Base-by-base conservation (phyloP, 495 filamentous ascomycete genomes). In the Penicillium psychrofluorescens region DNA sequence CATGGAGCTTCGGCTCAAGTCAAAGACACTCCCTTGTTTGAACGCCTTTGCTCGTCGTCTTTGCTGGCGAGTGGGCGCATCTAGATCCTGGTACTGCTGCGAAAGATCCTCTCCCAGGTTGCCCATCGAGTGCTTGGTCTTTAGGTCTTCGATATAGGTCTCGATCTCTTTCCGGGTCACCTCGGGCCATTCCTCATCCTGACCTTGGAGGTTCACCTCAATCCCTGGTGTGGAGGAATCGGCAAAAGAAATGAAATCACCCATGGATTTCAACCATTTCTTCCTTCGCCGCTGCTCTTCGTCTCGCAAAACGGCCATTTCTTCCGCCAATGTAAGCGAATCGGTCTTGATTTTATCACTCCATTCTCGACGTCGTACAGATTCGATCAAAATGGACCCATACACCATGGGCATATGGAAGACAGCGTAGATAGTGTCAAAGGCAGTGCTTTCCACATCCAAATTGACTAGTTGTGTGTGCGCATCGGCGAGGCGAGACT, bases 21-120 rank as follows among this genome's bases (percentile, higher is more conserved):
- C 92, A 52, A 96, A 90, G 10, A 99, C 76, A 53, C 90, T 96
- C 34, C 92, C 94, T 52, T 90, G 88, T 55, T 95, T 97, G 74
- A 99, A 97, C 0, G 87, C 88, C 54, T 90, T 94, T 33, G 88
- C 80, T 39, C 86, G 76, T 59, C 85, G 88, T 36, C 79, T 76
- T 54, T 81, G 78, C 56, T 87, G 85, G 49, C 81, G 83, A 6
- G 85, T 89, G 1, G 90, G 90, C 35, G 59, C 55, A 51, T 78
- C 78, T 27, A 90, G 50, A 27, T 72, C 71, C 39, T 79, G 78
- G 36, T 83, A 67, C 41, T 86, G 77, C 30, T 81, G 73, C 13
- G 84, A 77, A 28, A 90, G 61, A 31, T 92, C 88, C 45, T 80
- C 68, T 30, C 61, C 54, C 34, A 64, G 45, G 9, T 62, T 64